Evolutionary conservation across 1,284 basidiomycete species (phyloP).

Genomic region (Tilletia walkeri): DNA sequence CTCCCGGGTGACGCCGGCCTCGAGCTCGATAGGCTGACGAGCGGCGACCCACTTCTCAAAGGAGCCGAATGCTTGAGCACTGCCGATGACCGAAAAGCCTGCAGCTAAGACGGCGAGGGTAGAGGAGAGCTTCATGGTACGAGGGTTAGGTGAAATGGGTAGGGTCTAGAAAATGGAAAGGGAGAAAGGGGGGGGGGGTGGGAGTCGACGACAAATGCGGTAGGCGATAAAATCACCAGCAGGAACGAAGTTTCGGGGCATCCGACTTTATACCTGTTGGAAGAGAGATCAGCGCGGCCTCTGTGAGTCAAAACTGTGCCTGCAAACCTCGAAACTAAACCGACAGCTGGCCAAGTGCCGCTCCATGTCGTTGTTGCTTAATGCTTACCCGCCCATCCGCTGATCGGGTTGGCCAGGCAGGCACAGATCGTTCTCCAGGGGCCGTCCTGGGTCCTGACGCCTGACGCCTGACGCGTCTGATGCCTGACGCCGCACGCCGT

Average conservation of each 20-base stretch:
- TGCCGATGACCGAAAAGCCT: conserved; percentile 22
- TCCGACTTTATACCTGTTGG: neutral
- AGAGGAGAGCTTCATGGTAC: conserved; percentile 25
- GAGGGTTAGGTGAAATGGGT: conserved; percentile 9
- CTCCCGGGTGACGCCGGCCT: conserved; percentile 23
- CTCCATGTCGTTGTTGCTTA: too few species aligned
- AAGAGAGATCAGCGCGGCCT: neutral
- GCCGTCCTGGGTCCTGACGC: too few species aligned
- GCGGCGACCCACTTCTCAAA: conserved; percentile 24
- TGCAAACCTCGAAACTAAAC: too few species aligned
- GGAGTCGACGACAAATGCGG: conserved; percentile 13
- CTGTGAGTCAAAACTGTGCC: too few species aligned
- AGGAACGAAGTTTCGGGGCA: neutral
- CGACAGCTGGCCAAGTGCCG: too few species aligned
- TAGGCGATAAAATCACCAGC: neutral
- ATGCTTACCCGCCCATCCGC: too few species aligned
- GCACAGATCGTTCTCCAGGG: too few species aligned
- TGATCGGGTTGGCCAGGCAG: too few species aligned
- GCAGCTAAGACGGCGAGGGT: conserved; percentile 20
- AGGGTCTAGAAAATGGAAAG: neutral
- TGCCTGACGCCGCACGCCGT: too few species aligned
- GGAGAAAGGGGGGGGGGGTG: neutral
- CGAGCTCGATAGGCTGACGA: conserved; percentile 31
- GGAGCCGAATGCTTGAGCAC: conserved; percentile 32
- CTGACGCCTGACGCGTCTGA: too few species aligned